Percentiles rank a stretch among this genome's conserved stretches.
Conservation (phyloP, 2,329 filamentous ascomycete species). For the Sordariomycetes sp. region DNA sequence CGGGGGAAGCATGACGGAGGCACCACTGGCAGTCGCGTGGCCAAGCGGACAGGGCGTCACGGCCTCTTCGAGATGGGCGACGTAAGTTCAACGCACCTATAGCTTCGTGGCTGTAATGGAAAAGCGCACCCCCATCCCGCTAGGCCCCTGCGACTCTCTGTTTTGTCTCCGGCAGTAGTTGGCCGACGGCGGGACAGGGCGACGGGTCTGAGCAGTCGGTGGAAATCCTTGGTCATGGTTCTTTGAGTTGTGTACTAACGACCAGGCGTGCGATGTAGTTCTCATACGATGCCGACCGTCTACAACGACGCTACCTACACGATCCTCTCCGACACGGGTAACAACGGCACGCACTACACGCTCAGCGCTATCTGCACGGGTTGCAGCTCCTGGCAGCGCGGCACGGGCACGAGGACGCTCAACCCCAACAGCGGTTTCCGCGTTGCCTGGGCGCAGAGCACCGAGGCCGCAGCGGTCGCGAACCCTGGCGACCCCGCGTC, state of each 20-base stretch:
- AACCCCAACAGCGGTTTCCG: neutral
- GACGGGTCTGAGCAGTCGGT: too few relatives aligned
- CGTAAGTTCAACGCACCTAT: conserved; percentile 1
- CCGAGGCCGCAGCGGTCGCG: conserved; percentile 1
- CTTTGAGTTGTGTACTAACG: neutral
- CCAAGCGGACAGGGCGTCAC: conserved; percentile 5
- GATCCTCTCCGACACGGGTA: conserved; percentile 19
- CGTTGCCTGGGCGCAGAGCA: conserved; percentile 5
- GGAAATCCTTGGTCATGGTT: too few relatives aligned
- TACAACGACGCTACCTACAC: conserved; percentile 22
- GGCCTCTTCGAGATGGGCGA: conserved; percentile 4
- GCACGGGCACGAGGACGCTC: neutral
- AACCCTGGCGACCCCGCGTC: conserved; percentile 1
- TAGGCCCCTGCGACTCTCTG: neutral
- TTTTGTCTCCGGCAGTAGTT: neutral
- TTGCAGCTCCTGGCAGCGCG: conserved; percentile 21
- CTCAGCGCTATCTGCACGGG: conserved; percentile 25
- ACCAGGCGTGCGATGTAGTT: conserved; percentile 8
- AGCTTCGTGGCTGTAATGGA: neutral
- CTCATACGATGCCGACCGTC: conserved; percentile 19
- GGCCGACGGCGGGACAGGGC: neutral
- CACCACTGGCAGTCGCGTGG: conserved; percentile 11
- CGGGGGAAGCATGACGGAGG: conserved; percentile 10
- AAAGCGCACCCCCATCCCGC: neutral
- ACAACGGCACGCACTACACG: conserved; percentile 29